Evolutionary conservation across 306 rosid genomes (phyloP).

Genomic region (Morella rubra): DNA sequence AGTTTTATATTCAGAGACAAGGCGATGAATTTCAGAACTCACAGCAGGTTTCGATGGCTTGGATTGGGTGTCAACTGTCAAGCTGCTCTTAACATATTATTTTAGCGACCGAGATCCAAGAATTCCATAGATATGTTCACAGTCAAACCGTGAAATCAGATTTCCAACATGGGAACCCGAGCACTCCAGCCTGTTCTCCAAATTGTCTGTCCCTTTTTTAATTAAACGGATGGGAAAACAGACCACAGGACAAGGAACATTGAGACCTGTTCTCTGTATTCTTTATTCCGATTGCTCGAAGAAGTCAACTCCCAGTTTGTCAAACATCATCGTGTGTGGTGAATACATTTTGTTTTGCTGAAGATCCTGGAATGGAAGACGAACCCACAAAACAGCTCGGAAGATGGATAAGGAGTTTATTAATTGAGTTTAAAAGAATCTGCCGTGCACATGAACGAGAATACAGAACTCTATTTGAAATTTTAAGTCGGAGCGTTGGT

Average conservation of each 20-base stretch:
- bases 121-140: conserved; percentile 31
- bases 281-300: conserved; percentile 2
- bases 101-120: conserved; percentile 57
- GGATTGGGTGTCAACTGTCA: conserved; percentile 23
- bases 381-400: not conserved
- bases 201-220: not conserved
- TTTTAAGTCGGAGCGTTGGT: not conserved
- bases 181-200: conserved; percentile 21
- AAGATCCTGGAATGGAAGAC: not conserved
- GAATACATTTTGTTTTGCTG: not conserved
- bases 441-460: not conserved
- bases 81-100: conserved; percentile 1
- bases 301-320: conserved; percentile 24
- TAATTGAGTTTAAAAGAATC: not conserved
- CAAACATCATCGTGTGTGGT: not conserved
- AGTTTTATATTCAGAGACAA: not conserved
- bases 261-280: conserved; percentile 14
- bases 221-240: conserved; percentile 24
- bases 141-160: conserved; percentile 54
- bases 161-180: conserved; percentile 44
- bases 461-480: not conserved
- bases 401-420: too few relatives aligned
- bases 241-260: conserved; percentile 6
- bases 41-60: conserved; percentile 28
- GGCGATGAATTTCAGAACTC: conserved; percentile 39